Percentiles rank a stretch among this genome's conserved stretches.
Conservation (phyloP, 768 basidiomycete species). For the Leccinum rimulosum region DNA sequence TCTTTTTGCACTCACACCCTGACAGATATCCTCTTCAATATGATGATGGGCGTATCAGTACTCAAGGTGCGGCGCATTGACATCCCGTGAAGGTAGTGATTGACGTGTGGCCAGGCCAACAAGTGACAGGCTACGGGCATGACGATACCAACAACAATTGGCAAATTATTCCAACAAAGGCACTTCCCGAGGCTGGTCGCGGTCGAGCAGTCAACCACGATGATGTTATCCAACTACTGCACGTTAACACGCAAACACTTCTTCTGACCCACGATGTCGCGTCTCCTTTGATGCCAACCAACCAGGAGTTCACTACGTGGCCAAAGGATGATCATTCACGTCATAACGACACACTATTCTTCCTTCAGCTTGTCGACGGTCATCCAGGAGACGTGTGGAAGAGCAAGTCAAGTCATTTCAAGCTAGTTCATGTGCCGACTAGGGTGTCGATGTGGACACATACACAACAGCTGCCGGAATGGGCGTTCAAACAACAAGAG, state of each 20-base stretch:
- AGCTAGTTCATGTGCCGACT: conserved; percentile 84
- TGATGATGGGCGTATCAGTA: conserved; percentile 92
- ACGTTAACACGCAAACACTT: conserved; percentile 77
- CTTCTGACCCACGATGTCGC: conserved; percentile 97
- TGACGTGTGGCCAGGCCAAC: conserved; percentile 61
- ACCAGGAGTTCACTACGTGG: conserved; percentile 98
- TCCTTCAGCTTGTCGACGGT: conserved; percentile 67
- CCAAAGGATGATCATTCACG: conserved; percentile 71
- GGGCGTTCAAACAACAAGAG: conserved; percentile 97
- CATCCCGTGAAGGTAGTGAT: neutral
- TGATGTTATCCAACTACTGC: conserved; percentile 86
- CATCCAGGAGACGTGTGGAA: conserved; percentile 82
- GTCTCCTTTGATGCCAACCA: conserved; percentile 94
- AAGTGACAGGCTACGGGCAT: conserved; percentile 93
- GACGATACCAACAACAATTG: conserved; percentile 94
- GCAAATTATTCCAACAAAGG: conserved; percentile 93
- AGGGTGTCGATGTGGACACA: conserved; percentile 96
- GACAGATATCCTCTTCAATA: conserved; percentile 92
- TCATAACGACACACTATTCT: conserved; percentile 89
- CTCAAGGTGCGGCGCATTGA: conserved; percentile 58
- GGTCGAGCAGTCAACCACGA: conserved; percentile 89
- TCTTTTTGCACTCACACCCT: conserved; percentile 88
- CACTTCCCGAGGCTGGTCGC: conserved; percentile 89
- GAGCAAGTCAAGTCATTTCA: conserved; percentile 93
- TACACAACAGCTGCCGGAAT: conserved; percentile 79